Percentiles rank a stretch among this genome's conserved stretches.
These are phyloP conservation scores for Yarrowia divulgata DNA, from an alignment of 805 yeast genomes.

Conservation along the genomic window DNA sequence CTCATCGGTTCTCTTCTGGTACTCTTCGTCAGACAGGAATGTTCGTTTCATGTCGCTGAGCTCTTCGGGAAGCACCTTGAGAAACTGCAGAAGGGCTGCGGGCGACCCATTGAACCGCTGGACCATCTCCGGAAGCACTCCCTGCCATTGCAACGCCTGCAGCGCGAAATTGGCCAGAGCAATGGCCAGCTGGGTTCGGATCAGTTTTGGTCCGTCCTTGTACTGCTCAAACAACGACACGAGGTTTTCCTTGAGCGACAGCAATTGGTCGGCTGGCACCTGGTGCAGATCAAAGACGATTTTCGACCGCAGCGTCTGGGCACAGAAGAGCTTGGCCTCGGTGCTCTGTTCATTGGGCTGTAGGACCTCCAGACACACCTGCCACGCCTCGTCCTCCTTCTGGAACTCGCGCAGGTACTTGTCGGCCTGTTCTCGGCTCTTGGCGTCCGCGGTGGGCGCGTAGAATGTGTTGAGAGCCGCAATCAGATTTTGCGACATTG, in stretches of 20 bases:
- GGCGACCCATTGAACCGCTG: conserved; percentile 55
- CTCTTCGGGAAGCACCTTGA: conserved; percentile 92
- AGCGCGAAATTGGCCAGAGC: conserved; percentile 83
- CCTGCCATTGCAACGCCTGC: conserved; percentile 75
- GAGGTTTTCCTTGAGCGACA: conserved; percentile 71
- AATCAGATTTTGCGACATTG: conserved; percentile 40
- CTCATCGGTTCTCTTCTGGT: conserved; percentile 65
- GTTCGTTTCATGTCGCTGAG: conserved; percentile 76
- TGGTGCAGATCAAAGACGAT: conserved; percentile 85
- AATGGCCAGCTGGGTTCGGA: conserved; percentile 83
- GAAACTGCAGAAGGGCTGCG: conserved; percentile 71
- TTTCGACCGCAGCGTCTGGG: conserved; percentile 85
- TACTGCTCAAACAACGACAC: conserved; percentile 61
- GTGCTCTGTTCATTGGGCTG: conserved; percentile 51
- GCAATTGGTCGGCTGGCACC: conserved; percentile 64
- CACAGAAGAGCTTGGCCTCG: conserved; percentile 79
- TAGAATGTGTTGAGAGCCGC: conserved; percentile 59
- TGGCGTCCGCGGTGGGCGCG: conserved; percentile 52
- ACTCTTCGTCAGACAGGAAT: conserved; percentile 83
- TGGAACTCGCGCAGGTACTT: conserved; percentile 80
- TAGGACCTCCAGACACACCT: conserved; percentile 64
- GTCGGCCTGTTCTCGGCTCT: conserved; percentile 56
- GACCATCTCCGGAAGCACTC: conserved; percentile 74
- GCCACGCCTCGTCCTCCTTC: conserved; percentile 75
- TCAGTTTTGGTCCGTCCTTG: conserved; percentile 56